phyloP scores from a whole-genome alignment of 148 eudicot genomes.

The Diospyros lotus region DNA sequence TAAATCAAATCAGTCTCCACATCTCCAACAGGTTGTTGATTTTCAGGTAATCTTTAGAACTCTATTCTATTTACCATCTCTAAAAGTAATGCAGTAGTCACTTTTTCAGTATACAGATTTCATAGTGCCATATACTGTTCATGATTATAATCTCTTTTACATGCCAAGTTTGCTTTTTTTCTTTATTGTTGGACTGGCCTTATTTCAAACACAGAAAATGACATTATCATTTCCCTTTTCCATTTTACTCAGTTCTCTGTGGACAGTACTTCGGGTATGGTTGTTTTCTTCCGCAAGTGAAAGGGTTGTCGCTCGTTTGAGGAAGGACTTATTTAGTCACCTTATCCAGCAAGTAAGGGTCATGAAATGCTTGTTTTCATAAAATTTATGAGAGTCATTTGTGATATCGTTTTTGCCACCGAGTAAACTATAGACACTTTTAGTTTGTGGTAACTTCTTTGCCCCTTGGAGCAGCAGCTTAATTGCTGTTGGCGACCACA shows the following conservation, averaged over 20 bases:
- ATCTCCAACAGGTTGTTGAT: no score
- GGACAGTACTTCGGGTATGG: no score
- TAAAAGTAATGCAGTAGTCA: not conserved
- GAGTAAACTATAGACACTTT: not conserved
- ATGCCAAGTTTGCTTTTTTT: not conserved
- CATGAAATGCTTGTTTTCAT: slow-evolving; percentile 4
- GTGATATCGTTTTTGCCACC: not conserved
- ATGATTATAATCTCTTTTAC: not conserved
- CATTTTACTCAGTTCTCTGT: no score
- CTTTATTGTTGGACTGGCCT: not conserved
- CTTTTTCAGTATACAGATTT: not conserved
- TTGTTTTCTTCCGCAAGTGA: no score
- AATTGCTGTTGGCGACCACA: not conserved
- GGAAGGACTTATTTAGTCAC: no score
- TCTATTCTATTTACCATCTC: not conserved
- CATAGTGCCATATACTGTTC: not conserved
- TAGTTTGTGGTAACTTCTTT: not conserved
- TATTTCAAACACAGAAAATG: not conserved
- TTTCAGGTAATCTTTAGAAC: no score
- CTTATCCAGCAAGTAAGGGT: slow-evolving; percentile 56
- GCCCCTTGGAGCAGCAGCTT: not conserved
- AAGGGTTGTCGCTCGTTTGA: no score
- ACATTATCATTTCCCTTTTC: not conserved
- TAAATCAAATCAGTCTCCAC: no score
- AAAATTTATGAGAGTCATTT: not conserved